These are phyloP conservation scores for Blastocystis sp. DNA, from an alignment of 352 stramenopile species.

Conservation along the genomic window DNA sequence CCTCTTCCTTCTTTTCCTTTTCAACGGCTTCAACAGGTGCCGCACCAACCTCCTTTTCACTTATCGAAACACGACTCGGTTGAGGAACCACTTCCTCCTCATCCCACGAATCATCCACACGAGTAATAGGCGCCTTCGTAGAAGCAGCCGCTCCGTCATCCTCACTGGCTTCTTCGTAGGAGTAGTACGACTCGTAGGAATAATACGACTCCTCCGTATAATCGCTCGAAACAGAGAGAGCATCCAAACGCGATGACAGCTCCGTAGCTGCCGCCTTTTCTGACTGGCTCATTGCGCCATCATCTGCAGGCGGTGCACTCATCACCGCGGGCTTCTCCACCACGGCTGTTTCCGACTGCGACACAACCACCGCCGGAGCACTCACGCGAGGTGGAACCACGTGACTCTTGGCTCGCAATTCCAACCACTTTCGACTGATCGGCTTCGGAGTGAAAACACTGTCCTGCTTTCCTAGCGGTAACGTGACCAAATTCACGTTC, in stretches of 20 bases:
- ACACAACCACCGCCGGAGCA: too few species aligned
- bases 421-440: not conserved
- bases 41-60: not conserved
- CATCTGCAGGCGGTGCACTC: not conserved
- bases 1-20: not conserved
- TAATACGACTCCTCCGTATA: not conserved
- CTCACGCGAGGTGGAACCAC: too few species aligned
- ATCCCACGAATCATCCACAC: not conserved
- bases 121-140: too few species aligned
- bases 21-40: not conserved
- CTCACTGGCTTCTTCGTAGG: constrained; percentile 2
- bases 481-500: not conserved
- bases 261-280: not conserved
- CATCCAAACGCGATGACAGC: not conserved
- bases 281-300: not conserved
- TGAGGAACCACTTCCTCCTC: not conserved
- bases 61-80: not conserved
- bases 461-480: not conserved
- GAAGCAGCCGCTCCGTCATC: too few species aligned
- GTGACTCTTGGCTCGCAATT: not conserved
- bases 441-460: not conserved
- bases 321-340: not conserved
- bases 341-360: not conserved
- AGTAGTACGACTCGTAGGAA: constrained; percentile 44
- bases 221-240: not conserved